Base-by-base conservation (phyloP, 2,329 filamentous ascomycete genomes). In the Colletotrichum spaethianum region DNA sequence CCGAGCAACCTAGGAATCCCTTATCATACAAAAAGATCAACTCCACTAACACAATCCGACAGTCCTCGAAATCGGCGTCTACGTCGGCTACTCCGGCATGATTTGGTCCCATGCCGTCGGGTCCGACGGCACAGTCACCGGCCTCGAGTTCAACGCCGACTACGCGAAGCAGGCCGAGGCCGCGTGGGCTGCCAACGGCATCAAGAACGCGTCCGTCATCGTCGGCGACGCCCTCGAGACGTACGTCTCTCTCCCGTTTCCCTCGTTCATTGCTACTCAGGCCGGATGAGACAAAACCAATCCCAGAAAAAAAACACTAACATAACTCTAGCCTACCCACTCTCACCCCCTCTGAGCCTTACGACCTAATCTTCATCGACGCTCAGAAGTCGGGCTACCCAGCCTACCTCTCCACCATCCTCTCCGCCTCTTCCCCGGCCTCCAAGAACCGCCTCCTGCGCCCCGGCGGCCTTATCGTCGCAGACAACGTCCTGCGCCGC, bases 321-420 rank as follows among this genome's bases (percentile, higher is more conserved):
- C 56, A 53, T 31, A 20, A 6, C 9, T 12, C 38, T 4, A 83
- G 82, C 2, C 78, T 83, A 12, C 75, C 77, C 8, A 67, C 75
- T n/a, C 79, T 82, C 4, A 74, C 83, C 71, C 75, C 79, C 69
- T 67, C 77, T 44, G 78, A 84, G 75, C 85, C 87, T 4, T 89
- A 86, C 74, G 87, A 89, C 77, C 78, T 88, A 55, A 82, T 89
- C 76, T 89, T 89, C 76, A 83, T 89, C 72, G 87, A 89, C 69
- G 87, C 87, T 31, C 82, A 89, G 69, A 89, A 89, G 79, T 79
- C 82, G 0, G 85, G 84, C n/a, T 88, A 89, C 75, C 83, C 84
- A 0, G 76, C 75, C 8, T 89, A 89, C 76, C 80, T 89, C 46
- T 76, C 79, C 26, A 79, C 83, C 38, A 83, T 89, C 64, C 80